Base-by-base conservation (phyloP, 2,329 filamentous ascomycete genomes). In the Aspergillus chevalieri region DNA sequence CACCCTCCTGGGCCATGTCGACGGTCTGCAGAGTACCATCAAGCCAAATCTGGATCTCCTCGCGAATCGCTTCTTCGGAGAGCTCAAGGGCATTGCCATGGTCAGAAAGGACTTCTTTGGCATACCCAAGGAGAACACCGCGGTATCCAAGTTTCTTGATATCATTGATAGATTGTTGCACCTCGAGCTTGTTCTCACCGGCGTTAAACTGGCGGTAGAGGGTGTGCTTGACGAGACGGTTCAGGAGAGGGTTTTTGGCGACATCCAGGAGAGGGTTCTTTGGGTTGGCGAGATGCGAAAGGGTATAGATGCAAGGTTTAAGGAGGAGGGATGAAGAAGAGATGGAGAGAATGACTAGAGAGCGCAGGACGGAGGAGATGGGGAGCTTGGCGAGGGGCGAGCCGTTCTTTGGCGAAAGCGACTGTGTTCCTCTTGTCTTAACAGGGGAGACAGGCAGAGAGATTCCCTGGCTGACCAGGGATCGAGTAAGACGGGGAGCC, bases 251-350 rank as follows among this genome's bases (percentile, higher is more conserved):
- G 56, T 78, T 78, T 14, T 66, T 68, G 47, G 78, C 74, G 0
- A 77, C 74, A 53, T 78, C 74, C 28, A 78, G 61, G 1, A 78
- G 47, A 1, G 65, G 49, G 0, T 67, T 72, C 48, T 70, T 71
- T 5, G 74, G 75, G 46, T 73, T 67, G 1, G 73, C 70, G 46
- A 77, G 78, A 21, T 78, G 67, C 6, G 78, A 80, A 67, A 95
- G 86, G 45, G 87, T 72, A 50, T 78, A 78, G 47, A 94, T 79
- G 38, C 86, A 92, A 1, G 87, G 85, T 10, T 77, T 75, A 6
- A 95, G 79, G 1, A 95, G 79, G 4, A 85, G 48, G 5, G 63
- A 36, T 1, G 67, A 69, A 4, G 67, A 70, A 0, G 67, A 70
- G 26, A 69, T 57, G 12, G 67, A 68, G 6, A 70, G 57, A 3